Evolutionary conservation across 441 rosid genomes (phyloP).

Genomic region (Arabidopsis hybrid): DNA sequence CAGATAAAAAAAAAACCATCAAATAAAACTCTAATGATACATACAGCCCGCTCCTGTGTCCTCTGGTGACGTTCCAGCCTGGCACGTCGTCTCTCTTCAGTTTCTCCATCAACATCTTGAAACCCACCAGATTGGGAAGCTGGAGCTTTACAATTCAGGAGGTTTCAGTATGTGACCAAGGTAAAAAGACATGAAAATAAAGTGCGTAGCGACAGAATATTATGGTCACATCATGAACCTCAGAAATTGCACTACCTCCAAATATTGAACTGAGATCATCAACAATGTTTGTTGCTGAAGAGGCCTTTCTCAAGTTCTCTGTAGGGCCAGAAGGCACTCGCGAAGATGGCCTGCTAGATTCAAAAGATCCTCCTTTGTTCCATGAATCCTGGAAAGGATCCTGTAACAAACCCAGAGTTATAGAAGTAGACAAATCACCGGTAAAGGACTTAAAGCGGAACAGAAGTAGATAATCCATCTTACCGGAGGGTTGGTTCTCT

Average conservation of each 20-base stretch:
- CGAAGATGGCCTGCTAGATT: constrained; percentile 61
- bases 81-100: constrained; percentile 87
- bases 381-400: constrained; percentile 76
- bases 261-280: constrained; percentile 93
- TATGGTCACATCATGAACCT: neutral
- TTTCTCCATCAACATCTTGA: constrained; percentile 90
- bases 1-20: constrained; percentile 6
- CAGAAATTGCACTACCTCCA: constrained; percentile 59
- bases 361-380: constrained; percentile 71
- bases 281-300: constrained; percentile 77
- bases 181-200: neutral
- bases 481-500: constrained; percentile 72
- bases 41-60: constrained; percentile 97
- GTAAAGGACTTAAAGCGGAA: constrained; percentile 13
- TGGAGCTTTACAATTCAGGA: constrained; percentile 50
- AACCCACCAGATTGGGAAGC: constrained; percentile 69
- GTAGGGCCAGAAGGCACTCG: constrained; percentile 55
- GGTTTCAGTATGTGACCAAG: constrained; percentile 38
- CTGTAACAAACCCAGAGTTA: constrained; percentile 52
- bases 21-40: constrained; percentile 27
- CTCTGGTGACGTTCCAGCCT: constrained; percentile 95
- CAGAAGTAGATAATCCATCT: constrained; percentile 46
- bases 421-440: constrained; percentile 21
- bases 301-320: constrained; percentile 73
- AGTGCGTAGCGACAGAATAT: constrained; percentile 5